phyloP scores from a whole-genome alignment of 2,329 filamentous ascomycete genomes.

The Coniochaeta prunicola region DNA sequence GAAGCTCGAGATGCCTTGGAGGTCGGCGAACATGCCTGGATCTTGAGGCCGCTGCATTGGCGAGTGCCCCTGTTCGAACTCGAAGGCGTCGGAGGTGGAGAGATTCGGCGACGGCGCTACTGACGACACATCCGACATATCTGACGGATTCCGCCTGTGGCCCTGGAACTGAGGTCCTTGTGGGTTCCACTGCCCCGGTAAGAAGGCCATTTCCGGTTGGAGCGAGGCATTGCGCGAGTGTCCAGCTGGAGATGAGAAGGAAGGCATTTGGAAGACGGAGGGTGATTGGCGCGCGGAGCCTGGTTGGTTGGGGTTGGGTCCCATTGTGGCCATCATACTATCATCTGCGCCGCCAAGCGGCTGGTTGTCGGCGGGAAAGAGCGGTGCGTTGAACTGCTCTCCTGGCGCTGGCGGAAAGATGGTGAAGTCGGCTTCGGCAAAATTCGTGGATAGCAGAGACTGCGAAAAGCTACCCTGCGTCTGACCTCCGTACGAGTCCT shows the following conservation, averaged over 20 bases:
- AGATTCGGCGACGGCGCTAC: constrained; percentile 79
- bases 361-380: constrained; percentile 49
- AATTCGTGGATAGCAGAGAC: constrained; percentile 40
- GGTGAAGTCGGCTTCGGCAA: constrained; percentile 52
- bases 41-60: constrained; percentile 74
- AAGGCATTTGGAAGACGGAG: constrained; percentile 48
- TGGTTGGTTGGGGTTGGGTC: constrained; percentile 36
- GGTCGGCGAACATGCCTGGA: constrained; percentile 65
- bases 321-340: constrained; percentile 48
- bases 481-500: constrained; percentile 33
- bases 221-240: constrained; percentile 52
- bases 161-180: constrained; percentile 55
- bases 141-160: constrained; percentile 83
- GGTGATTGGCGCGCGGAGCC: constrained; percentile 49
- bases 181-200: constrained; percentile 46
- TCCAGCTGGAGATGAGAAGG: constrained; percentile 34
- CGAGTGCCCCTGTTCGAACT: constrained; percentile 67
- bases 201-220: constrained; percentile 49
- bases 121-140: constrained; percentile 85
- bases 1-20: constrained; percentile 71
- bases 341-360: constrained; percentile 39
- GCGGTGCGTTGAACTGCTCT: constrained; percentile 54
- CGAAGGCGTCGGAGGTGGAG: constrained; percentile 65
- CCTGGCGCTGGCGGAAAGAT: constrained; percentile 52
- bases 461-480: constrained; percentile 36